Percentiles rank a stretch among this genome's conserved stretches.
Evolutionary conservation across 2,329 filamentous ascomycete species (phyloP).

Genomic region (Phyllosticta citriasiana): DNA sequence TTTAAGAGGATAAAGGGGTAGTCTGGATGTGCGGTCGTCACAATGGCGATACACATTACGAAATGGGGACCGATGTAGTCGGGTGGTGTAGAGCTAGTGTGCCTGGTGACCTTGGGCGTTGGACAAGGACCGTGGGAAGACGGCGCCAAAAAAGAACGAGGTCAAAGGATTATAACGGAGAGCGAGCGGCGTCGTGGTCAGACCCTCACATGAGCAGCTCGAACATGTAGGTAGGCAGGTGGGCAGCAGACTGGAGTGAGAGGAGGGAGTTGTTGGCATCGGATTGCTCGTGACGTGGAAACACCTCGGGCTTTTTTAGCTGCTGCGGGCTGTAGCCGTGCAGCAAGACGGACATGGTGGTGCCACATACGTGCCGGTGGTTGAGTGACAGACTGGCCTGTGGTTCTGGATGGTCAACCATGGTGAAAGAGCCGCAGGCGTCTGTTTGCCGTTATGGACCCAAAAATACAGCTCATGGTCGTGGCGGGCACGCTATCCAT

Average conservation of each 20-base stretch:
- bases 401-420: neutral
- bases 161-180: neutral
- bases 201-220: neutral
- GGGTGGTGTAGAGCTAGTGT: neutral
- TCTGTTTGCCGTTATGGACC: neutral
- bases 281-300: neutral
- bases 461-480: neutral
- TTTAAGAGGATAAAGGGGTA: conserved; percentile 42
- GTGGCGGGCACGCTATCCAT: neutral
- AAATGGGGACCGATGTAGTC: neutral
- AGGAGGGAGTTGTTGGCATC: too few species aligned
- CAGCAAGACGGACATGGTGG: neutral
- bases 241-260: too few species aligned
- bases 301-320: neutral
- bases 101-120: neutral
- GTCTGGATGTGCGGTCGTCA: conserved; percentile 38
- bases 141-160: neutral
- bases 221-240: neutral
- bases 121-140: neutral
- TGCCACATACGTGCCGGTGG: neutral
- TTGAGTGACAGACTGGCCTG: neutral
- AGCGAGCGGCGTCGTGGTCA: neutral
- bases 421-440: neutral
- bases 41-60: conserved; percentile 40
- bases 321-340: neutral